These are phyloP conservation scores for Dioscorea alata DNA, from an alignment of 106 monocot genomes.

Conservation along the genomic window DNA sequence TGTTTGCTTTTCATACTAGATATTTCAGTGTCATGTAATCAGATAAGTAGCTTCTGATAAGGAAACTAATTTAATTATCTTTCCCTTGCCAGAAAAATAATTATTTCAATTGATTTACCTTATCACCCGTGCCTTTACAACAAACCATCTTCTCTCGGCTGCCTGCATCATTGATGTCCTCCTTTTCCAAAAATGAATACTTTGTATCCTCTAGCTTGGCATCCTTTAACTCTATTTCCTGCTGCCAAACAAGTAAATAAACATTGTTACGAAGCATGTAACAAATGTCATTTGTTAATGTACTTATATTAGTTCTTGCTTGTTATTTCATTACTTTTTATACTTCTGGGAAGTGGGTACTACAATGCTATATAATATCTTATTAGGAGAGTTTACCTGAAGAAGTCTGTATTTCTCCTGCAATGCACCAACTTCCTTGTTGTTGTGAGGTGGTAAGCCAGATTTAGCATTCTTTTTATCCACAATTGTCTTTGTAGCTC, in stretches of 20 bases:
- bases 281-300: neutral
- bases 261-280: neutral
- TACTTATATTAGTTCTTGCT: too few relatives aligned
- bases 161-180: neutral
- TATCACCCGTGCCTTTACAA: too few relatives aligned
- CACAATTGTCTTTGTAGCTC: slow-evolving; percentile 3
- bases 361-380: too few relatives aligned
- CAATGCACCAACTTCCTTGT: slow-evolving; percentile 1
- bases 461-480: slow-evolving; percentile 18
- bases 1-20: too few relatives aligned
- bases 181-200: slow-evolving; percentile 9
- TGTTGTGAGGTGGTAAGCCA: neutral
- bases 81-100: too few relatives aligned
- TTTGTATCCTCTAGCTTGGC: slow-evolving; percentile 4
- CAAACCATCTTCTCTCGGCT: neutral
- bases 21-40: too few relatives aligned
- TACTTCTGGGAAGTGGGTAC: too few relatives aligned
- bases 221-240: slow-evolving; percentile 14
- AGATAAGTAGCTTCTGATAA: too few relatives aligned
- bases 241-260: slow-evolving; percentile 9
- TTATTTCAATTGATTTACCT: too few relatives aligned
- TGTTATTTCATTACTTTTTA: too few relatives aligned
- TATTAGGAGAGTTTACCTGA: slow-evolving; percentile 11
- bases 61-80: too few relatives aligned
- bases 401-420: neutral